Base-by-base conservation (phyloP, 2,329 filamentous ascomycete species). In the Neurospora crassa region DNA sequence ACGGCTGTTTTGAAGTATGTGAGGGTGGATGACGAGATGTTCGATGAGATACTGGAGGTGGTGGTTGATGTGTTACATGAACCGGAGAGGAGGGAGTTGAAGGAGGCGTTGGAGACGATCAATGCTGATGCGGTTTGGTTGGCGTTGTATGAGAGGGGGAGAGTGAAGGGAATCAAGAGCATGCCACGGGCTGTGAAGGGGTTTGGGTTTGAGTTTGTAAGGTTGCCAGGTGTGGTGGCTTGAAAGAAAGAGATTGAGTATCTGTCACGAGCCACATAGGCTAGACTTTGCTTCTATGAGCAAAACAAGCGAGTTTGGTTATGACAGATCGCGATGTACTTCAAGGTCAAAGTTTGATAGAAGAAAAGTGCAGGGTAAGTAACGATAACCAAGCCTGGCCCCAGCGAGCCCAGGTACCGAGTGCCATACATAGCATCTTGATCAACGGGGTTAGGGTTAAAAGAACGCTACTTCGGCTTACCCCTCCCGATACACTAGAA, bases 101-200 rank as follows among this genome's bases (percentile, higher is more conserved):
- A 83, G 68, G 80, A 81, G 42, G 88, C 87, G 12, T 79, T 96
- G 67, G 88, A 91, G 74, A 80, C 78, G 3, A 81, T 91, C 70
- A 94, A 95, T 78, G 83, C 85, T 0, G 92, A 96, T 82, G 90
- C 91, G 1, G 90, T 96, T 4, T 96, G 93, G 93, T 80, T 95
- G 74, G 83, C 83, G 53, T 80, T 87, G 76, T 86, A 87, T 71
- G 81, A 86, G 76, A 79, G 79, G 70, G 84, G 85, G 11, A 74
- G 80, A 72, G 76, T 83, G 43, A 63, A 82, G 71, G 76, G 82
- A 45, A 47, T 81, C 70, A 76, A 75, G 73, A 74, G 78, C 71
- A 77, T 79, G 53, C 79, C 77, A 12, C 85, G 85, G 10, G 75
- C 78, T 29, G 76, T 86, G 75, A 81, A 85, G 5, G 84, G 83